Percentiles rank a stretch among this genome's conserved stretches.
phyloP scores from a whole-genome alignment of 805 yeast genomes.

The Candida awuae region DNA sequence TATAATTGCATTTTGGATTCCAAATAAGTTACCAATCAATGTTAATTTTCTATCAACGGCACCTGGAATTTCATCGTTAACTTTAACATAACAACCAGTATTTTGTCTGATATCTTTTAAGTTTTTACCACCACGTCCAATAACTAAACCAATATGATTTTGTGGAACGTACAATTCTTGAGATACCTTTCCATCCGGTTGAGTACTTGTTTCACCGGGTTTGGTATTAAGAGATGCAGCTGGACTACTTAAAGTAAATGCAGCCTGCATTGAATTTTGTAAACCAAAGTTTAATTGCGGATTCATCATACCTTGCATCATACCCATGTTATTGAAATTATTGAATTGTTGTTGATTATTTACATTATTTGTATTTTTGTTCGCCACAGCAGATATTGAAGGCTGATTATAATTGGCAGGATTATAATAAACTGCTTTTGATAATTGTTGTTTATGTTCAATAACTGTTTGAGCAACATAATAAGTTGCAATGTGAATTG shows the following conservation, averaged over 20 bases:
- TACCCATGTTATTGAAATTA: not conserved
- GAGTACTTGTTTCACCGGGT: slow-evolving; percentile 13
- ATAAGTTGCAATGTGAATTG: slow-evolving; percentile 76
- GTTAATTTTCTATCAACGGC: slow-evolving; percentile 55
- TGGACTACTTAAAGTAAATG: not conserved
- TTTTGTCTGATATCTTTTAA: slow-evolving; percentile 68
- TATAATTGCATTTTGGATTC: slow-evolving; percentile 65
- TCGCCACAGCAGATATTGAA: slow-evolving; percentile 7
- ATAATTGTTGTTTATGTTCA: slow-evolving; percentile 50
- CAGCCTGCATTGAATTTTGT: not conserved
- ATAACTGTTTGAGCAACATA: slow-evolving; percentile 62
- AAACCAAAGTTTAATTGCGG: slow-evolving; percentile 8
- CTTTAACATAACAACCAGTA: slow-evolving; percentile 68
- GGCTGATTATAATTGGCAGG: slow-evolving; percentile 39
- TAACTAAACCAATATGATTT: slow-evolving; percentile 72
- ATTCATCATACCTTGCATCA: not conserved
- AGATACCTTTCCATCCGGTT: slow-evolving; percentile 41
- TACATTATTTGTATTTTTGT: not conserved
- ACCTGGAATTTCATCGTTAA: slow-evolving; percentile 52
- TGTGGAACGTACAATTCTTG: slow-evolving; percentile 73
- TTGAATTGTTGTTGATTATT: slow-evolving; percentile 2
- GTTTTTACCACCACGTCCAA: slow-evolving; percentile 80
- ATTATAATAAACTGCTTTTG: slow-evolving; percentile 50
- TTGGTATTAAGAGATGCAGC: slow-evolving; percentile 10
- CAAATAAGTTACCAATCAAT: slow-evolving; percentile 56